Evolutionary conservation across 768 basidiomycete genomes (phyloP), one percentile per base, ranked within the genome.

Genomic region (Russula ochroleuca): DNA sequence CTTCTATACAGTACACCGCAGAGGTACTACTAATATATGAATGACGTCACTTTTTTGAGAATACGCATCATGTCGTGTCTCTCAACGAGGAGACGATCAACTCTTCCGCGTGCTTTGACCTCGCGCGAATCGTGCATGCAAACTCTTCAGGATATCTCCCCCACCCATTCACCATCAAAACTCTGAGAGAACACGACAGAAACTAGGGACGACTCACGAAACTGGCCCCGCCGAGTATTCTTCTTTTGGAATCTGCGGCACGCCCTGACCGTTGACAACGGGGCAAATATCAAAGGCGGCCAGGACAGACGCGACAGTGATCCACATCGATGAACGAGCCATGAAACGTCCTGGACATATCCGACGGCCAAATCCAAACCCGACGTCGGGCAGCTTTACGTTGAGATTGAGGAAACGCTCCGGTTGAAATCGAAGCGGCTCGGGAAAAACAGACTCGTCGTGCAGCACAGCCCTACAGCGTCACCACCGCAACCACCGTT

Each of bases 61-160:
- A 35, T 35, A 7, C 15, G 40, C 10, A 56, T 51, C 57, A 63
- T 38, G 31, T 2, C 45, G n/a, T 25, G 23, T 54, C 47, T 23
- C 37, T 60, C 47, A 38, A n/a, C 28, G 64, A 51, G 3, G 61
- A 13, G 5, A 51, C 37, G 38, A 72, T 62, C 37, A 72, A 55
- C 23, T 56, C 52, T 49, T 61, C 56, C 25, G 62, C 53, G 4
- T 33, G 52, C 14, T 51, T 28, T 23, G 64, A 68, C 5, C 72
- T 65, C 19, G 71, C 67, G 33, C 58, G 62, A 48, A 73, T 72
- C 15, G 28, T 23, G 53, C 72, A 73, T 11, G 54, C 61, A 59
- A 73, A 73, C 25, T 65, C 57, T 28, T 63, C 66, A 15, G 71
- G 64, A 47, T 68, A 62, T 25, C 69, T 69, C 1, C 43, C 28